Base-by-base conservation (phyloP, 257 asterid genomes). In the Penstemon davidsonii region DNA sequence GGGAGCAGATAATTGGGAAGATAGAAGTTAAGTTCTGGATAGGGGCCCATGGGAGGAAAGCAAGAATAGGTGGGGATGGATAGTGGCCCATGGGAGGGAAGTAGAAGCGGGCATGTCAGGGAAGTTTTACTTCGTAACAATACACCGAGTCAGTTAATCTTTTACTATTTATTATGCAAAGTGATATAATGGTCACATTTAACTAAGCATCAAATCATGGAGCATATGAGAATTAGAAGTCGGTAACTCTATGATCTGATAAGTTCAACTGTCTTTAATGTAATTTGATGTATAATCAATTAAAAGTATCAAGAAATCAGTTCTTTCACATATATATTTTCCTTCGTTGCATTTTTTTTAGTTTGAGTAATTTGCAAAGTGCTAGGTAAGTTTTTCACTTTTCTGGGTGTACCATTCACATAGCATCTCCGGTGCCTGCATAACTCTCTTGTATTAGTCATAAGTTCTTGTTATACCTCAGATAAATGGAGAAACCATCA, bases 381-480 rank as follows among this genome's bases (percentile, higher is more conserved):
- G 39, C 55, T 54, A 0, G 45, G 5, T 58, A 2, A 15, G 0
- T 58, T 45, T 40, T 36, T 33, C 9, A 7, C 11, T 41, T 19
- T 37, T 42, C 33, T 25, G 33, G 33, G 33, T 25, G 33, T 25
- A 25, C 33, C 33, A 1, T 25, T 25, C 33, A 25, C 33, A 25
- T 25, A 1, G 33, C 33, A 25, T 25, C 52, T 42, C 33, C 12
- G 40, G 3, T 65, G 44, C 71, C 67, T 66, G 64, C 52, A 6
- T 13, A 46, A 19, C 47, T 40, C 39, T 49, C 45, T 49, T 67
- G 58, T 55, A 67, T 25, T 68, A 19, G 57, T 25, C 44, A 53
- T 8, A 44, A 19, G 70, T 52, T 67, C 39, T 67, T 60, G 38
- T 63, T 38, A 37, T 73, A 52, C 49, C 6, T 70, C 44, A 55